Percentiles rank a stretch among this genome's conserved stretches.
phyloP scores from a whole-genome alignment of 1,284 basidiomycete species.

The Hemileccinum hortonii region DNA sequence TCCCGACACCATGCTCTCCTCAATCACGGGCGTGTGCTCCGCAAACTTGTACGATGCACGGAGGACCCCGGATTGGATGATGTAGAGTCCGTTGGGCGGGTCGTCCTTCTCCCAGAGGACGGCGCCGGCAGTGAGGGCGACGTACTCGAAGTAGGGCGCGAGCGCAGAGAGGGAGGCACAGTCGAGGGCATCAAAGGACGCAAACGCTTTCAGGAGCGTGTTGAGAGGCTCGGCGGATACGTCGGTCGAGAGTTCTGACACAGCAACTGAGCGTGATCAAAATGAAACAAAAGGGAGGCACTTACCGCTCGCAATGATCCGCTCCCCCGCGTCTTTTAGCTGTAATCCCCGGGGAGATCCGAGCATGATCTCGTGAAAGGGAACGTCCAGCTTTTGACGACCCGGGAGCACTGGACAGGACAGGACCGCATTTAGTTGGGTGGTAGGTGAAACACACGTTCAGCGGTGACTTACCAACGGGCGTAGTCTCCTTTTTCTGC shows the following conservation, averaged over 20 bases:
- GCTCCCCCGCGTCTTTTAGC: conserved; percentile 75
- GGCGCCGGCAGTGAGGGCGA: conserved; percentile 56
- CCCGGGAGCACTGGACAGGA: conserved; percentile 52
- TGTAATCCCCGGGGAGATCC: conserved; percentile 77
- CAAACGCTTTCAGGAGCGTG: conserved; percentile 76
- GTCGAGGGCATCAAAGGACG: conserved; percentile 58
- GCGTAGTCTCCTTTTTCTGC: conserved; percentile 52
- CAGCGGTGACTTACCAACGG: conserved; percentile 26
- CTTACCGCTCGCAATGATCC: conserved; percentile 62
- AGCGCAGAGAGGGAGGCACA: conserved; percentile 55
- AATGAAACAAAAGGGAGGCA: not conserved
- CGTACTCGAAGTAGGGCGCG: conserved; percentile 69
- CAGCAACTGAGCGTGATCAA: not conserved
- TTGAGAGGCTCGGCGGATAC: conserved; percentile 52
- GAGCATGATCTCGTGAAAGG: conserved; percentile 54
- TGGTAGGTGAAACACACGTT: conserved; percentile 1
- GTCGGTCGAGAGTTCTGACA: conserved; percentile 21
- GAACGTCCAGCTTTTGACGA: conserved; percentile 48
- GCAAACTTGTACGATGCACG: conserved; percentile 79
- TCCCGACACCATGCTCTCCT: conserved; percentile 91
- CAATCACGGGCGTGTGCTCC: conserved; percentile 62
- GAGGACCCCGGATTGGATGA: conserved; percentile 83
- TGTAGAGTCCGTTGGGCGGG: conserved; percentile 76
- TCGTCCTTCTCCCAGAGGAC: conserved; percentile 80
- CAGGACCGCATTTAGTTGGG: not conserved